Evolutionary conservation across 306 rosid genomes (phyloP), one percentile per base, ranked within the genome.

Genomic region (Cucumis cinereus): DNA sequence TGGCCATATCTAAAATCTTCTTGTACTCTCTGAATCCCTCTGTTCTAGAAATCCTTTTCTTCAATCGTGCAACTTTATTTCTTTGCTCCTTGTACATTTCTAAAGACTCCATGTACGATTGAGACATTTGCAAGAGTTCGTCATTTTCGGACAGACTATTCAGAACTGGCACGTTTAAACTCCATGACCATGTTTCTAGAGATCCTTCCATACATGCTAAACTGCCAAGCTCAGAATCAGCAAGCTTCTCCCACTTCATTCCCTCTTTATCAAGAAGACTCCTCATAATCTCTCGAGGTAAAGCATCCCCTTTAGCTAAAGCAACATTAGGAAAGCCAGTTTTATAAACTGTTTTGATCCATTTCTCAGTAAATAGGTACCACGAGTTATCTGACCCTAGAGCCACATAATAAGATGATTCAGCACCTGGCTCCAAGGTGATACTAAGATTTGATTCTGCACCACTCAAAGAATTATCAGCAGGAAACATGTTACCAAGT

Each of bases 111-210:
- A 68, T 63, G 81, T 82, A 94, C 57, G 85, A 80, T 79, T 79
- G 83, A 62, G 93, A 90, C 80, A 79, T 79, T 35, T 86, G 89
- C 81, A 87, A 84, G 40, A 91, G 85, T 82, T 91, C 97, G 16
- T 94, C 97, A 13, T 83, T 84, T 81, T 89, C 96, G 1, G 90
- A 85, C 71, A 94, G 92, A 84, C 96, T 94, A 85, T 89, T 94
- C 83, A 94, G 79, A 82, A 90, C 93, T 10, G 98, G 98, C 79
- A 94, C 97, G 24, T 94, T 91, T 82, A 91, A 85, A 89, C 97
- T 91, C 98, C 98, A 94, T 41, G 98, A 87, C 98, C 98, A 91
- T 74, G 98, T 91, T 49, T 94, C 98, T 1, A 91, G 83, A 81
- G 96, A 91, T 85, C 97, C 98, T 83, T 91, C 96, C 90, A 83